Percentiles rank a stretch among this genome's conserved stretches.
These are phyloP conservation scores for Candida pseudoglaebosa DNA, from an alignment of 805 yeast genomes.

Conservation along the genomic window DNA sequence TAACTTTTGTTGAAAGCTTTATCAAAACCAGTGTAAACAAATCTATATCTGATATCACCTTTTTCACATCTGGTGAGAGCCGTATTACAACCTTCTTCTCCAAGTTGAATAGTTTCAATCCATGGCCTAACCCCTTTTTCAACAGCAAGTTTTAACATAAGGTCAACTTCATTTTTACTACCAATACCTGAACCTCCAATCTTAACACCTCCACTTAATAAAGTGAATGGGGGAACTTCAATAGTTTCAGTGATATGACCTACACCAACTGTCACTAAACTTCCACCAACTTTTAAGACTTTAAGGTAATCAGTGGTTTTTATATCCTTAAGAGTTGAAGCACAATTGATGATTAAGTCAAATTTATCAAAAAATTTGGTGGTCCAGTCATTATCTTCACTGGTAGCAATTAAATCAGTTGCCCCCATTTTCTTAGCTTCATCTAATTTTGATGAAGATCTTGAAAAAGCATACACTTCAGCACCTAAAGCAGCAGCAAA, in stretches of 20 bases:
- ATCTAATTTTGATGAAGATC: conserved; percentile 26
- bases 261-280: conserved; percentile 63
- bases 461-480: conserved; percentile 47
- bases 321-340: conserved; percentile 28
- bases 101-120: conserved; percentile 56
- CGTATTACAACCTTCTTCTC: conserved; percentile 47
- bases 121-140: conserved; percentile 56
- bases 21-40: conserved; percentile 55
- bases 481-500: conserved; percentile 62
- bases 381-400: conserved; percentile 43
- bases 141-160: conserved; percentile 63
- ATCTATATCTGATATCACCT: conserved; percentile 62
- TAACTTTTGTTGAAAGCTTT: too few species aligned
- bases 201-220: conserved; percentile 46
- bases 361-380: conserved; percentile 25
- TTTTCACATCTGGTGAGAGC: conserved; percentile 52
- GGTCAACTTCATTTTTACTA: conserved; percentile 59
- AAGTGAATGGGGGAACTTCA: conserved; percentile 47
- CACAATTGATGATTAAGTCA: conserved; percentile 49
- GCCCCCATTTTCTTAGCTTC: conserved; percentile 31
- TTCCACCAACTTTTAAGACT: conserved; percentile 54
- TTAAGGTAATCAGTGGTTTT: conserved; percentile 27
- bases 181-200: conserved; percentile 61
- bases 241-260: conserved; percentile 46
- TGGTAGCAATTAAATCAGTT: conserved; percentile 44